Evolutionary conservation across 352 stramenopile genomes (phyloP).

Genomic region (Phytophthora pistaciae): DNA sequence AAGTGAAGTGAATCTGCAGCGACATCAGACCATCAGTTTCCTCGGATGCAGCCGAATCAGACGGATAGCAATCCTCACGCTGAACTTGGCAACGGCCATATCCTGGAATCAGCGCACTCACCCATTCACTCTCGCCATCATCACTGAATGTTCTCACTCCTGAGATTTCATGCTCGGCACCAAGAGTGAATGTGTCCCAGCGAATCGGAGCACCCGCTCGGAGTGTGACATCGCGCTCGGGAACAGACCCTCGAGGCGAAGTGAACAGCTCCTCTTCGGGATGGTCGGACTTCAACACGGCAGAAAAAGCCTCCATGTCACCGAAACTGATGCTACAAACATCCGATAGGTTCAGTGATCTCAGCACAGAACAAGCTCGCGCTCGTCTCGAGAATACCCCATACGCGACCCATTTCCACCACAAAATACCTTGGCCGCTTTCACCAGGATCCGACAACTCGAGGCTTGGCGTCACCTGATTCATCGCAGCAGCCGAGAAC

Average conservation of each 20-base stretch:
- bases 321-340: background rate
- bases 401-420: background rate
- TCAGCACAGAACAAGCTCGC: background rate
- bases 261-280: background rate
- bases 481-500: background rate
- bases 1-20: no score
- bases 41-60: no score
- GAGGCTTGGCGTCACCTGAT: background rate
- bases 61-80: no score
- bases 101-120: no score
- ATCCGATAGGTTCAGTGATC: background rate
- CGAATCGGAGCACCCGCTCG: background rate
- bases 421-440: background rate
- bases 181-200: background rate
- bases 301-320: background rate
- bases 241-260: background rate
- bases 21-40: no score
- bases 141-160: no score
- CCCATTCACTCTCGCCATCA: no score
- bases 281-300: background rate
- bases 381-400: background rate
- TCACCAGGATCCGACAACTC: background rate
- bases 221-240: background rate
- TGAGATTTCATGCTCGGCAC: no score
- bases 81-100: no score